Evolutionary conservation across 441 rosid genomes (phyloP), one percentile per base, ranked within the genome.

Genomic region (Jatropha multifida): DNA sequence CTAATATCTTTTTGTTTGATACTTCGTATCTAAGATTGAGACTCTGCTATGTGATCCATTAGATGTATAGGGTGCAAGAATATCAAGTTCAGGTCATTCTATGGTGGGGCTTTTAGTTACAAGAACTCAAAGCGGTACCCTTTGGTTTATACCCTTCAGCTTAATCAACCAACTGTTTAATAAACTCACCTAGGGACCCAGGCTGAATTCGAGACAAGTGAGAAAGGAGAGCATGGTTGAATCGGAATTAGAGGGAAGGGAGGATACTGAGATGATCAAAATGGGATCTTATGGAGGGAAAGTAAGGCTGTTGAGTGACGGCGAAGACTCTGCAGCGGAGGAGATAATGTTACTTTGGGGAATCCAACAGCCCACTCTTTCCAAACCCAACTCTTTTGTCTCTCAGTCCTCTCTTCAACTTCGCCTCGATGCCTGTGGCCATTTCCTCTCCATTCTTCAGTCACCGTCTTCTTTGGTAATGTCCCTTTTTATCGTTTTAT

Each of bases 301-400:
- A 71, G 97, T 89, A 65, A 82, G 83, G 77, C 38, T 87, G 65
- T 69, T 85, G 75, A 67, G n/a, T 44, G 77, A 64, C 54, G 83
- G 63, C 40, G 80, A 87, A 79, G 93, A 90, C 75, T 85, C 88
- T 9, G 97, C 95, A 38, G 87, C 95, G 59, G 95, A 85, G 79
- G 97, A 94, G 84, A 93, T 87, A 55, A 90, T 94, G 97, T 78
- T 94, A 9, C 65, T 94, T 20, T 94, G 98, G 99, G 97, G 94
- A 69, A 84, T 94, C 51, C 98, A 91, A 72, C 96, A 89, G 72
- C 98, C 99, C 40, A 90, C 96, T 26, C 76, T 83, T 59, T 89
- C 91, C 63, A 77, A 81, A 65, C 94, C 90, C 13, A 94, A 94
- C 83, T 80, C 96, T 51, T 88, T 90, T 48, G 98, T 93, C 68